Evolutionary conservation across 768 basidiomycete genomes (phyloP), one percentile per base, ranked within the genome.

Genomic region (Tylopilus plumbeoviolaceoides): DNA sequence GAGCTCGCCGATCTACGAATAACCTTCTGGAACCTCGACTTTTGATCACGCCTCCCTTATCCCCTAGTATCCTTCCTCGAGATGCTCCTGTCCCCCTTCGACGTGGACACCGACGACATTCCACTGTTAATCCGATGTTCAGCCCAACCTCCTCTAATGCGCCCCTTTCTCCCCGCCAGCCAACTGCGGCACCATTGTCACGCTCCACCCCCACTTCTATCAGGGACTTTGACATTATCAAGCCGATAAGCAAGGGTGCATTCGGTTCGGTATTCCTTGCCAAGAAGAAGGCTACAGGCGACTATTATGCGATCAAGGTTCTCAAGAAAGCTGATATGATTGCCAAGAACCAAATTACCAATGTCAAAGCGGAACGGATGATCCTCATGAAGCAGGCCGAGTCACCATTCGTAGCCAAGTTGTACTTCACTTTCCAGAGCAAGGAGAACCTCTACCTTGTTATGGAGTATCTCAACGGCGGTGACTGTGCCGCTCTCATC

Each of bases 291-390:
- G 89, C 81, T 6, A 99, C 97, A 2, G 97, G 97, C 48, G 97
- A 98, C 71, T 98, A 98, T 72, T 99, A 88, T 73, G 97, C 97
- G 25, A 95, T 99, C 82, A 99, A 99, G 72, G 95, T 98, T n/a
- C 73, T 99, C 67, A 98, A 95, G 76, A 99, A 99, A 76, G 92
- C 94, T n/a, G 97, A 99, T 72, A 99, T 99, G 97, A 98, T 99
- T 69, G 91, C 97, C 38, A 99, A 99, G 81, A 99, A 99, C 75
- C 97, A 99, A 71, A 95, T 99, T 69, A 98, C 97, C 45, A 99
- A 98, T 67, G 97, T 99, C 70, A 98, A 98, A 73, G 97, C 97
- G 2, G 97, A 99, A 75, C 82, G 97, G 52, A 98, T 97, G 86
- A 99, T 99, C 63, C 80, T 99, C 60, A 99, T 99, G 97, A 94